Evolutionary conservation across 768 basidiomycete genomes (phyloP), one percentile per base, ranked within the genome.

Genomic region (Calocybe cyanea): DNA sequence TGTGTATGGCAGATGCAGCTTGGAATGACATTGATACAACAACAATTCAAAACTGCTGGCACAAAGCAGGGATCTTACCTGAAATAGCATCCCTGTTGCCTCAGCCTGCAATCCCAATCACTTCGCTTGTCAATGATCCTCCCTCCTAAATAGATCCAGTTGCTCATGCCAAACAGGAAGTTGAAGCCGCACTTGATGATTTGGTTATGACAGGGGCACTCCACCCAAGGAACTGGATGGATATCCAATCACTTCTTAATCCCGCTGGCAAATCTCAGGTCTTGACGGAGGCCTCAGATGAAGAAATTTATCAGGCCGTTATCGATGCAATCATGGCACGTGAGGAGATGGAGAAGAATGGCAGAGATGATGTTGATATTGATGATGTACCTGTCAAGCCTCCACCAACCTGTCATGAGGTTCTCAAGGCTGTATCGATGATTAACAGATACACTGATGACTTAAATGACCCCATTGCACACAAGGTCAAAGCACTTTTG

Each of bases 11-110:
- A 10, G 45, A 54, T 3, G 10, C 36, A 4, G 62, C 64, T n/a
- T 43, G 42, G 42, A 35, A 43, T 2, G 32, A 43, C 2, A 34
- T 43, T 24, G 49, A 56, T 18, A 34, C 38, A 14, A 55, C 51
- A 11, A 63, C 62, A 7, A 61, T 68, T 33, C 13, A 31, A 8
- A 55, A 66, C 36, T 68, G 65, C 49, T 68, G 67, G 64, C 18
- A 28, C 7, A 65, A 66, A 17, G 51, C 59, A 5, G 55, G 54
- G 1, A 66, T 66, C 41, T 46, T 65, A 6, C 58, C 15, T 19
- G 46, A 42, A n/a, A n/a, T n/a, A n/a, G n/a, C 54, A 7, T 37
- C 41, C 40, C 45, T 43, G 18, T 55, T 10, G 38, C 45, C 31
- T 30, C 45, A 4, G 38, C 54, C 51, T n/a, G 24, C 58, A 18